These are phyloP conservation scores for Diutina ranongensis DNA, from an alignment of 1,139 yeast species.

Conservation along the genomic window DNA sequence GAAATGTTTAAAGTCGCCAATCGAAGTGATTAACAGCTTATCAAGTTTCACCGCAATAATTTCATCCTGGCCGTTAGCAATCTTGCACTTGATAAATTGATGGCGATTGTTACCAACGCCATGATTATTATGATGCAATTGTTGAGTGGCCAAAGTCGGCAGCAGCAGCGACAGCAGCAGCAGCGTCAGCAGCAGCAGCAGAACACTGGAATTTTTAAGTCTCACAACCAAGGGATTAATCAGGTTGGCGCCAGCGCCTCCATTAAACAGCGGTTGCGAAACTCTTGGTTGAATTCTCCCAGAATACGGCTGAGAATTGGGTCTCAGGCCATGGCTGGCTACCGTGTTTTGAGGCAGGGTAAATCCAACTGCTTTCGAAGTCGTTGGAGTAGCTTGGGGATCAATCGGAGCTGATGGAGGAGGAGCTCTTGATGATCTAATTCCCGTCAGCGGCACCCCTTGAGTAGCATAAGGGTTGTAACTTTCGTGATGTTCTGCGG, in stretches of 20 bases:
- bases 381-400: background rate
- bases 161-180: constrained; percentile 6
- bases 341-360: background rate
- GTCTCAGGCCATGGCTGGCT: background rate
- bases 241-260: background rate
- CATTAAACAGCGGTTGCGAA: background rate
- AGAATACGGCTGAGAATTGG: background rate
- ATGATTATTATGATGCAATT: background rate
- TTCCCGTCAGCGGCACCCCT: background rate
- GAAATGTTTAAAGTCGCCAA: constrained; percentile 19
- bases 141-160: background rate
- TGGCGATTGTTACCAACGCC: background rate
- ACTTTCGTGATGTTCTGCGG: background rate
- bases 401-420: background rate
- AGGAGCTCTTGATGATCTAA: background rate
- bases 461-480: constrained; percentile 1
- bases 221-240: background rate
- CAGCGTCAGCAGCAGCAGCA: constrained; percentile 1
- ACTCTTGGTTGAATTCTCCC: constrained; percentile 2
- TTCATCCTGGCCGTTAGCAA: constrained; percentile 19
- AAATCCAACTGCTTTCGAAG: background rate
- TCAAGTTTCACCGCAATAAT: constrained; percentile 19
- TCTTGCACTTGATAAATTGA: constrained; percentile 15
- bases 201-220: background rate
- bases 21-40: constrained; percentile 16